Conservation (phyloP, 495 filamentous ascomycete genomes). For the Xanthoparmelia taractica region DNA sequence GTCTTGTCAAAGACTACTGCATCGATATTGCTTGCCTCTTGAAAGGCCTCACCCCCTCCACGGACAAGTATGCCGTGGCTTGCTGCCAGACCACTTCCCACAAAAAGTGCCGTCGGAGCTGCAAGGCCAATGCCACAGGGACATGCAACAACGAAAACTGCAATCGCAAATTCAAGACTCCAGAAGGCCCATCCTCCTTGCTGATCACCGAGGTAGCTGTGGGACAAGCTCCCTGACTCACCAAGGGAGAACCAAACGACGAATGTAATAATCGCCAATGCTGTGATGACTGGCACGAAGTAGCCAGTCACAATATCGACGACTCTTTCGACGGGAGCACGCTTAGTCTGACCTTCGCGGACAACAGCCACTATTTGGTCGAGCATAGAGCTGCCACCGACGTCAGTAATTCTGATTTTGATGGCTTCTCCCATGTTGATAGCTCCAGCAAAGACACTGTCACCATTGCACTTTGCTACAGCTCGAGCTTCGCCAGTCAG, state of each 20-base stretch:
- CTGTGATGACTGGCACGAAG: constrained; percentile 80
- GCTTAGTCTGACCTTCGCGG: constrained; percentile 80
- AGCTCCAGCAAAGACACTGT: constrained; percentile 76
- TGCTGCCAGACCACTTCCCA: constrained; percentile 81
- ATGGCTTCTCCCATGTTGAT: constrained; percentile 73
- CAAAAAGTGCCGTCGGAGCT: constrained; percentile 87
- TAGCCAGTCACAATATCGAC: constrained; percentile 79
- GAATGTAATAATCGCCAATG: constrained; percentile 77
- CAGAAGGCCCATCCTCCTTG: constrained; percentile 79
- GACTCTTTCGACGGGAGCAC: constrained; percentile 78
- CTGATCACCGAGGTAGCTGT: constrained; percentile 55
- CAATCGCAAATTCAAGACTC: constrained; percentile 84
- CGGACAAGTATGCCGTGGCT: constrained; percentile 85
- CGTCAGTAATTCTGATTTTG: constrained; percentile 58
- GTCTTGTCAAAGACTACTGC: constrained; percentile 95
- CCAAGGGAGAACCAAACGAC: constrained; percentile 76
- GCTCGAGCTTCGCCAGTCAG: constrained; percentile 81
- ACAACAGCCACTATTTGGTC: constrained; percentile 87
- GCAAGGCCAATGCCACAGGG: constrained; percentile 89
- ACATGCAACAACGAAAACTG: constrained; percentile 92
- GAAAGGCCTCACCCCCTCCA: constrained; percentile 93
- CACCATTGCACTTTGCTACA: constrained; percentile 61
- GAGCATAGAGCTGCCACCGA: constrained; percentile 75
- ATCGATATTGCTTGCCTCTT: constrained; percentile 81
- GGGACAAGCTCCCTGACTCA: constrained; percentile 55